Percentiles rank a stretch among this genome's conserved stretches.
Evolutionary conservation across 2,329 filamentous ascomycete species (phyloP).

Genomic region (Thelonectria olida): DNA sequence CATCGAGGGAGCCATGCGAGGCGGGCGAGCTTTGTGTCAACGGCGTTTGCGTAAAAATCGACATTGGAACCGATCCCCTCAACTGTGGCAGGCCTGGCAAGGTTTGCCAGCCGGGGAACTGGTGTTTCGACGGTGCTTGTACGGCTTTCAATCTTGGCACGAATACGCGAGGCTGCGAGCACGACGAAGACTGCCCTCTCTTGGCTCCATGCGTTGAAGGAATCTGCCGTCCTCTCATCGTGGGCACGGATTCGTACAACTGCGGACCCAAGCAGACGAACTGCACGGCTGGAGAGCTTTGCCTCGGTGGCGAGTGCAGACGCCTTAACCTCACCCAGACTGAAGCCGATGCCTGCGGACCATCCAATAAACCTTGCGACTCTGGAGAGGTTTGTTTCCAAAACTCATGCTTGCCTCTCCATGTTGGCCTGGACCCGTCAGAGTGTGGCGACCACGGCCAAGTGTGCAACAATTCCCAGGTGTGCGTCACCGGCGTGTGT

Average conservation of each 20-base stretch:
- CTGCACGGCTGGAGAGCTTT: conserved; percentile 19
- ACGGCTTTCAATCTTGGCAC: conserved; percentile 21
- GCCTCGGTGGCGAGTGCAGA: conserved; percentile 16
- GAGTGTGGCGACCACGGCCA: conserved; percentile 15
- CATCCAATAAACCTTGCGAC: conserved; percentile 14
- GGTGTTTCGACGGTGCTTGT: conserved; percentile 21
- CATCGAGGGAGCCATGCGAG: conserved; percentile 3
- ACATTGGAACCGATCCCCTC: conserved; percentile 21
- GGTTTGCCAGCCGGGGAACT: conserved; percentile 20
- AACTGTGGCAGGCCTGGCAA: conserved; percentile 9
- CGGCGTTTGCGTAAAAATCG: conserved; percentile 20
- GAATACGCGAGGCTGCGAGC: conserved; percentile 13
- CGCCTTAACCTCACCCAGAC: conserved; percentile 16
- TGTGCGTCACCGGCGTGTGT: conserved; percentile 19
- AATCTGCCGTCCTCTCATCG: conserved; percentile 16
- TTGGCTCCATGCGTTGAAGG: conserved; percentile 9
- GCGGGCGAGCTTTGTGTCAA: conserved; percentile 23
- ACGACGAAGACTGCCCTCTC: conserved; percentile 13
- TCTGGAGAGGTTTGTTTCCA: conserved; percentile 19
- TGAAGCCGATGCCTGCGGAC: conserved; percentile 8
- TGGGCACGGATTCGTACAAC: conserved; percentile 21
- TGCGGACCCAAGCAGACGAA: conserved; percentile 12
- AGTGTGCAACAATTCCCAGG: conserved; percentile 16
- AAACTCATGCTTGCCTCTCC: conserved; percentile 13
- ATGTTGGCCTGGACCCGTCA: conserved; percentile 18